Evolutionary conservation across 2,329 filamentous ascomycete species (phyloP), one percentile per base, ranked within the genome.

Genomic region (Daldinia sp.): DNA sequence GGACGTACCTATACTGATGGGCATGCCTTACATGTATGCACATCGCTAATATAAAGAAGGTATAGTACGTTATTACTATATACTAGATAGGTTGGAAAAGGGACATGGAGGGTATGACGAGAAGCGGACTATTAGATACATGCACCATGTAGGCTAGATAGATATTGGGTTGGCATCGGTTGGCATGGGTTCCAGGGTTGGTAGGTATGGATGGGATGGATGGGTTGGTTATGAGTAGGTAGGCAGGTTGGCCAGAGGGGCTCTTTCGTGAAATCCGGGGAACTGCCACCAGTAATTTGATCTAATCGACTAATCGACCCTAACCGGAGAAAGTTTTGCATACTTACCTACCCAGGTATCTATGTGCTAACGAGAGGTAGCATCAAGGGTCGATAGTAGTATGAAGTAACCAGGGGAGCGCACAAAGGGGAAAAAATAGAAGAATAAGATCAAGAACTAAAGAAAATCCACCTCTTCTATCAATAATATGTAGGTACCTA

Each of bases 211-310:
- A 21, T 27, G 13, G 39, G 21, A 11, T 43, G 9, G 23, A n/a
- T n/a, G n/a, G n/a, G n/a, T n/a, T n/a, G n/a, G n/a, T n/a, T 32
- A 32, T 32, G 29, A 32, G 11, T 32, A 58, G 13, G 41, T 25
- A 45, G 41, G 6, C 60, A 50, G n/a, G n/a, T n/a, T n/a, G n/a
- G n/a, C n/a, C n/a, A n/a, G 56, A 45, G 56, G 61, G 30, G 47
- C 43, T 56, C 39, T 65, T 63, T n/a, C n/a, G 48, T 51, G 64
- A 64, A 69, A 69, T 69, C 67, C 64, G 67, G 67, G 67, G 67
- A 69, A 67, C 62, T 37, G 45, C 52, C 47, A 62, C 59, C 56
- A 64, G 25, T 21, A 52, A 51, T 56, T 54, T 45, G 47, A 21
- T 34, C 29, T 50, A 48, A 23, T 25, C 37, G 17, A 41, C 45